Evolutionary conservation across 2,329 filamentous ascomycete species (phyloP), one percentile per base, ranked within the genome.

Genomic region (Rugonectria rugulosa): DNA sequence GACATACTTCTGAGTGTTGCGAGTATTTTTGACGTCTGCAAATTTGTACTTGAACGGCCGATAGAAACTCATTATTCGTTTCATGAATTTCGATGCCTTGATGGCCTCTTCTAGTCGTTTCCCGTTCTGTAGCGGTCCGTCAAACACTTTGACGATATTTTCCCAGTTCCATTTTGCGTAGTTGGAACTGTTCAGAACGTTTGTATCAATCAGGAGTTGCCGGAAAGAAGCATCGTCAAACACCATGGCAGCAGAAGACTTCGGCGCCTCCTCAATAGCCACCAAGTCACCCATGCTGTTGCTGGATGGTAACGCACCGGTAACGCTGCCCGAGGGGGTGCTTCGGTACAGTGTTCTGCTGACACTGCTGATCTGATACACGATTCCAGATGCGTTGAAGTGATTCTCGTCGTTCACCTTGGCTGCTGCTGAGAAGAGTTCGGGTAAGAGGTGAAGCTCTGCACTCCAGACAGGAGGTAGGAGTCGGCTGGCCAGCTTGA

Each of bases 161-260:
- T 96, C 92, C 95, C 96, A 99, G 70, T 96, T 94, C 95, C 95
- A 99, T 72, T 99, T 99, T 32, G 87, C 81, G 68, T 90, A 97
- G 65, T 96, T 97, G 59, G 92, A 92, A 57, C 91, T 95, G 60
- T 89, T 91, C 40, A 98, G 79, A 2, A 99, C 92, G 50, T 92
- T 88, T 4, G 91, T 95, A 57, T 98, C 90, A 15, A 92, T 78
- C 23, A 88, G 69, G 3, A 88, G 74, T 67, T 88, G 85, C 17
- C 86, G 81, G 64, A 88, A 88, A 1, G 84, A 84, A 9, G 82
- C 80, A 64, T 88, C 86, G 59, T 88, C 81, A 40, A 81, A 82
- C 3, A 75, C 69, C 3, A 80, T 63, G 5, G 79, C 74, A 20
- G 77, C 73, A 47, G 77, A 79, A 3, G 69, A 60, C 63, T 85